Conservation (phyloP, 2,329 filamentous ascomycete species). For the Stachybotrys elegans region DNA sequence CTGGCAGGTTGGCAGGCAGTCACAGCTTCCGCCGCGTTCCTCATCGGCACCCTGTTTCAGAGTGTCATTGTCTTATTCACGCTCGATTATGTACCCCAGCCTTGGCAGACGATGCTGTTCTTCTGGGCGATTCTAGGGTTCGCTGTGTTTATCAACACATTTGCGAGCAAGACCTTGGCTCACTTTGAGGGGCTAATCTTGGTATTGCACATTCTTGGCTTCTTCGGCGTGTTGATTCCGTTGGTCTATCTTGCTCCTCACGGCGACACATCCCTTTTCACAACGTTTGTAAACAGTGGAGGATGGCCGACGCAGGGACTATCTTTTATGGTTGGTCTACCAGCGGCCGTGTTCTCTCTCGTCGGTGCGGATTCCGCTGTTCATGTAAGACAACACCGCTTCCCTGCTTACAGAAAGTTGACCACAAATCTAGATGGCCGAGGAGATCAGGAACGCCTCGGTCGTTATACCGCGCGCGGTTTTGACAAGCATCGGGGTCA, state of each 20-base stretch:
- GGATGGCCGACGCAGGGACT: constrained; percentile 37
- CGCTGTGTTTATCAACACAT: constrained; percentile 45
- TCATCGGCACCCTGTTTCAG: no score
- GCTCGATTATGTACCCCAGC: constrained; percentile 29
- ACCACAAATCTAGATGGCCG: not conserved
- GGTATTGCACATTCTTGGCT: constrained; percentile 37
- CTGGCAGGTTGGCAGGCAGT: constrained; percentile 42
- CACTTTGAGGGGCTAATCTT: constrained; percentile 47
- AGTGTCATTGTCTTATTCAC: no score
- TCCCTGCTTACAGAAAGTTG: not conserved
- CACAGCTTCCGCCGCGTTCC: constrained; percentile 28
- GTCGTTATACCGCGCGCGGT: constrained; percentile 31
- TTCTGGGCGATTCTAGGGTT: constrained; percentile 41
- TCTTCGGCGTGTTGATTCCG: constrained; percentile 26
- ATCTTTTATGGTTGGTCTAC: constrained; percentile 39
- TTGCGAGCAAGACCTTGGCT: constrained; percentile 38
- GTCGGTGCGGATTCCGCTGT: constrained; percentile 24
- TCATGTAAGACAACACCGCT: constrained; percentile 19
- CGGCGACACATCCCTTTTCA: constrained; percentile 31
- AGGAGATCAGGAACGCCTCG: not conserved
- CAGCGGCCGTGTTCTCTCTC: constrained; percentile 33
- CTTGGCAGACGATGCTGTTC: constrained; percentile 45
- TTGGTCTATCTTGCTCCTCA: constrained; percentile 28
- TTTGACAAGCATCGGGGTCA: constrained; percentile 42
- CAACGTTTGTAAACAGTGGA: constrained; percentile 36